Evolutionary conservation across 192 early-diverging fungal genomes (phyloP).

Genomic region (Dispira simplex): DNA sequence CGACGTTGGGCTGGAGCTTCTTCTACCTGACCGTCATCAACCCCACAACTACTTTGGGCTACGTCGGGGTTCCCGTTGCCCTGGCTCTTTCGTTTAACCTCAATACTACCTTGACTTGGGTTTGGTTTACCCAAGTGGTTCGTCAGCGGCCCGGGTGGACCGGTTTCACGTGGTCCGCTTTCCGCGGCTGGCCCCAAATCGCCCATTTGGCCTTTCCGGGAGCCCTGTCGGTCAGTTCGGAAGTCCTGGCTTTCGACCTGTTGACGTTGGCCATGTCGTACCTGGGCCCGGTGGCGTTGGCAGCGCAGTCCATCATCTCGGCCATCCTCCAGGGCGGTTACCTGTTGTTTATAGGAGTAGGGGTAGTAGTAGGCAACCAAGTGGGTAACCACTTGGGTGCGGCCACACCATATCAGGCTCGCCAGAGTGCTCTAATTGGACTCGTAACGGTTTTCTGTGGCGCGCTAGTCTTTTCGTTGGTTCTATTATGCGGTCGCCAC

Average conservation of each 20-base stretch:
- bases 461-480: too few species aligned
- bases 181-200: conserved; percentile 37
- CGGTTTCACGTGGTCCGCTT: conserved; percentile 45
- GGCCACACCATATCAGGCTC: conserved; percentile 24
- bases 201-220: conserved; percentile 52
- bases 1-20: conserved; percentile 43
- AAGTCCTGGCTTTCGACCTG: conserved; percentile 57
- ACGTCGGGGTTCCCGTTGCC: conserved; percentile 58
- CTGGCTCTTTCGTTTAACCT: conserved; percentile 31
- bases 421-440: not conserved
- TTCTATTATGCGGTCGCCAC: too few species aligned
- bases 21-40: conserved; percentile 58
- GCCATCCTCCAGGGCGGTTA: conserved; percentile 41
- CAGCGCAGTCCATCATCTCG: conserved; percentile 54
- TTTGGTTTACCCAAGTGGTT: conserved; percentile 26
- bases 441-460: too few species aligned
- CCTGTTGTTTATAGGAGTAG: conserved; percentile 54
- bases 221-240: conserved; percentile 53
- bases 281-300: conserved; percentile 44
- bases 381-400: conserved; percentile 48
- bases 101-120: conserved; percentile 39
- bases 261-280: conserved; percentile 48
- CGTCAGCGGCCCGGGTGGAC: conserved; percentile 49
- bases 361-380: conserved; percentile 51
- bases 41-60: conserved; percentile 36